phyloP scores from a whole-genome alignment of 1,284 basidiomycete genomes.

The Trichosporon coremiiforme region DNA sequence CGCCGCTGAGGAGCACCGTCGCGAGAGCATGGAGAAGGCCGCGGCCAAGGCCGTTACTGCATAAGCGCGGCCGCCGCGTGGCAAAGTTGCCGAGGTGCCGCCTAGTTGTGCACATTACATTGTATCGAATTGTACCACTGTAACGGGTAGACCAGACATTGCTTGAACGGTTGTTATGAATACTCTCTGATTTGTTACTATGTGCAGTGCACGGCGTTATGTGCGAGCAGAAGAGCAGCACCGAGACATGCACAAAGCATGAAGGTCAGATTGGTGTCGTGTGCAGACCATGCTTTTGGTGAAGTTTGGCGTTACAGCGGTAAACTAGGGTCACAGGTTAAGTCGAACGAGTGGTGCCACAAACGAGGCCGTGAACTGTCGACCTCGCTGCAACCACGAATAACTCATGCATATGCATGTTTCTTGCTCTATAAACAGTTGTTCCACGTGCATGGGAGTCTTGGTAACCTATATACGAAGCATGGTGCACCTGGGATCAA shows the following conservation, averaged over 20 bases:
- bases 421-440: too few species aligned
- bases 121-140: constrained; percentile 8
- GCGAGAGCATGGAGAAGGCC: constrained; percentile 32
- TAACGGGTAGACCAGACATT: not conserved
- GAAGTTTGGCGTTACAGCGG: too few species aligned
- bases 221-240: not conserved
- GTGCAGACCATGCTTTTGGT: too few species aligned
- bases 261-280: not conserved
- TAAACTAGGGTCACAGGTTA: too few species aligned
- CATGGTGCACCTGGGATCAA: too few species aligned
- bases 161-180: constrained; percentile 6
- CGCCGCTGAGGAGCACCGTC: constrained; percentile 47
- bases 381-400: too few species aligned
- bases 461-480: too few species aligned
- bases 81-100: not conserved
- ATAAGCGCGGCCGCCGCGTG: not conserved
- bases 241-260: not conserved
- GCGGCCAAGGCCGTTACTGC: constrained; percentile 20
- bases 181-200: not conserved
- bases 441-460: too few species aligned
- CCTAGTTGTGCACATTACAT: not conserved
- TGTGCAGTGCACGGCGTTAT: too few species aligned
- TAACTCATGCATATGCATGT: too few species aligned
- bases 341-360: too few species aligned
- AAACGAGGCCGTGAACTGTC: too few species aligned